Evolutionary conservation across 1,284 basidiomycete species (phyloP).

Genomic region (Peniophora sp.): DNA sequence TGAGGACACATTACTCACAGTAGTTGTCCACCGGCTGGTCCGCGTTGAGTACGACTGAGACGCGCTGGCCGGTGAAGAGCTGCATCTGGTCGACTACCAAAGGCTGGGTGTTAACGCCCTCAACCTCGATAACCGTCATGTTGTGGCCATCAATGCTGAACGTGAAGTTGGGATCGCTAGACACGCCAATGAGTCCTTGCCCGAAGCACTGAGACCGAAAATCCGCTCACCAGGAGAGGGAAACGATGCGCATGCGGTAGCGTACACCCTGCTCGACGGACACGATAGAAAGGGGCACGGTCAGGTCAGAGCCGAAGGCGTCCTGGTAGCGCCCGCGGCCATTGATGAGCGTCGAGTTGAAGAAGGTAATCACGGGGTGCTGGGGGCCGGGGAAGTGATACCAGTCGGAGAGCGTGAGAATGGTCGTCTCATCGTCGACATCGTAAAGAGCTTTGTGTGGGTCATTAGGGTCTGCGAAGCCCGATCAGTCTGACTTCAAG

Average conservation of each 20-base stretch:
- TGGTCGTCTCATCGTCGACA: conserved; percentile 24
- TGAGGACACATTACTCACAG: not conserved
- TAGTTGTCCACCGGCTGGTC: conserved; percentile 1
- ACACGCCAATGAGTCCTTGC: too few relatives aligned
- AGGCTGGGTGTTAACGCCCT: conserved; percentile 24
- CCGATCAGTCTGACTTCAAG: not conserved
- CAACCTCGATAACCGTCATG: conserved; percentile 28
- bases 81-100: conserved; percentile 22
- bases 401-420: not conserved
- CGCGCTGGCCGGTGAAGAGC: conserved; percentile 30
- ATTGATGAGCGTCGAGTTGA: not conserved
- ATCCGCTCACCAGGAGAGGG: conserved; percentile 26
- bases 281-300: conserved; percentile 22
- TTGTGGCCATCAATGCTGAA: conserved; percentile 30
- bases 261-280: conserved; percentile 28
- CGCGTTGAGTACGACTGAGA: conserved; percentile 18
- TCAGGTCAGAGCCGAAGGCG: conserved; percentile 17
- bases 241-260: conserved; percentile 44
- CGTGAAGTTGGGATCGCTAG: conserved; percentile 20
- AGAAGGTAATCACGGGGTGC: not conserved
- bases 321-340: conserved; percentile 26
- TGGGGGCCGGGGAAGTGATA: not conserved
- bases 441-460: conserved; percentile 30
- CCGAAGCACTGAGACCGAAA: too few relatives aligned
- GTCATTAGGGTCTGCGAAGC: conserved; percentile 23